These are phyloP conservation scores for Stemphylium beticola DNA, from an alignment of 2,329 filamentous ascomycete genomes.

Conservation along the genomic window DNA sequence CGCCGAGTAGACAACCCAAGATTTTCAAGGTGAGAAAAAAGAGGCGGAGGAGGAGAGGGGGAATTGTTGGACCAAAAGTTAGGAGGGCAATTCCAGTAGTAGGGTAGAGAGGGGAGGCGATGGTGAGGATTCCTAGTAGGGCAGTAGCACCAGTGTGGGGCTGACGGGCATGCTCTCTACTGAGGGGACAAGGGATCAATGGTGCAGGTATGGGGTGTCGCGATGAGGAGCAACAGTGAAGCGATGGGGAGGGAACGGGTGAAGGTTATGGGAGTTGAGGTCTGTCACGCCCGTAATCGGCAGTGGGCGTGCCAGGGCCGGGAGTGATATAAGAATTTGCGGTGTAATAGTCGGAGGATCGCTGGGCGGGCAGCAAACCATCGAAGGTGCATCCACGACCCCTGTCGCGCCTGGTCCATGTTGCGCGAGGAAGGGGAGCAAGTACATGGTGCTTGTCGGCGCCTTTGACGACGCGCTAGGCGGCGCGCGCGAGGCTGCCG, in stretches of 20 bases:
- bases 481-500: constrained; percentile 12
- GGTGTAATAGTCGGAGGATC: constrained; percentile 40
- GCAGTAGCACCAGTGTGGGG: constrained; percentile 23
- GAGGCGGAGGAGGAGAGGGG: constrained; percentile 2
- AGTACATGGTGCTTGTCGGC: constrained; percentile 35
- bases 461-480: constrained; percentile 32
- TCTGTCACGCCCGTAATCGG: constrained; percentile 28
- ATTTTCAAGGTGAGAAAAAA: constrained; percentile 4
- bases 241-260: constrained; percentile 3
- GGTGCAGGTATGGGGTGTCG: constrained; percentile 15
- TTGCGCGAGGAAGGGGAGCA: constrained; percentile 35
- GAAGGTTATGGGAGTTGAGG: constrained; percentile 20
- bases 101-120: constrained; percentile 3
- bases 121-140: constrained; percentile 12
- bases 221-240: constrained; percentile 9
- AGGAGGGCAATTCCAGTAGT: neutral
- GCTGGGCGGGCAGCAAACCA: constrained; percentile 39
- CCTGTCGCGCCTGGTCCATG: constrained; percentile 30
- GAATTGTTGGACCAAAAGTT: neutral
- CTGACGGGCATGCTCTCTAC: constrained; percentile 25
- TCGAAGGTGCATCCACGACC: constrained; percentile 24
- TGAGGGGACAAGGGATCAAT: constrained; percentile 6
- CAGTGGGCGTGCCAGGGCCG: constrained; percentile 31
- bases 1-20: constrained; percentile 37
- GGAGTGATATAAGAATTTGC: constrained; percentile 43